Conservation (phyloP, 1,284 basidiomycete species). For the Boletellus deceptivus region DNA sequence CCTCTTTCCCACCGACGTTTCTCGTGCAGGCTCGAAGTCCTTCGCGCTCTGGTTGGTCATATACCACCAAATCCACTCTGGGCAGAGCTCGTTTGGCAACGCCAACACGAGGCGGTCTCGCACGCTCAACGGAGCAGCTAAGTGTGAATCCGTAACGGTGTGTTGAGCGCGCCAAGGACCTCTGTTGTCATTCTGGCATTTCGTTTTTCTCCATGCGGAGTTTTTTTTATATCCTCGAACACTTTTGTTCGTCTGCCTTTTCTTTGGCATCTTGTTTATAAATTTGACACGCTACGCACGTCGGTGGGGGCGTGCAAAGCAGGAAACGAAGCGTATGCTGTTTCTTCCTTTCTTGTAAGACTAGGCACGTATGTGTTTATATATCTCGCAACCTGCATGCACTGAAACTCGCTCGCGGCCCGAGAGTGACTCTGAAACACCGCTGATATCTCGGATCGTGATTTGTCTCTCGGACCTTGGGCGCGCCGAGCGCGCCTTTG, state of each 20-base stretch:
- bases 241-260: conserved; percentile 7
- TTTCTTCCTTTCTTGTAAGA: conserved; percentile 15
- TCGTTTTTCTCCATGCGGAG: not conserved
- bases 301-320: conserved; percentile 1
- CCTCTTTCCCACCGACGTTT: conserved; percentile 2
- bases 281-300: conserved; percentile 21
- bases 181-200: not conserved
- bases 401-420: too few species aligned
- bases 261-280: not conserved
- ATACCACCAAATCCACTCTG: conserved; percentile 89
- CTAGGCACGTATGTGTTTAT: conserved; percentile 10
- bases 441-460: too few species aligned
- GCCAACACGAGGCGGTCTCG: conserved; percentile 49
- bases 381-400: too few species aligned
- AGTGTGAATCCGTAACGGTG: not conserved
- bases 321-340: conserved; percentile 12
- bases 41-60: conserved; percentile 77
- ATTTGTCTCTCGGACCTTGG: too few species aligned
- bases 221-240: conserved; percentile 9
- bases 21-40: conserved; percentile 69
- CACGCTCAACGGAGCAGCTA: conserved; percentile 10
- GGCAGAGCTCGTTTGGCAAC: conserved; percentile 85
- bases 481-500: too few species aligned
- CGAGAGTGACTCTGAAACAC: too few species aligned
- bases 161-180: not conserved